Evolutionary conservation across 768 basidiomycete species (phyloP).

Genomic region (Mycena rebaudengoi): DNA sequence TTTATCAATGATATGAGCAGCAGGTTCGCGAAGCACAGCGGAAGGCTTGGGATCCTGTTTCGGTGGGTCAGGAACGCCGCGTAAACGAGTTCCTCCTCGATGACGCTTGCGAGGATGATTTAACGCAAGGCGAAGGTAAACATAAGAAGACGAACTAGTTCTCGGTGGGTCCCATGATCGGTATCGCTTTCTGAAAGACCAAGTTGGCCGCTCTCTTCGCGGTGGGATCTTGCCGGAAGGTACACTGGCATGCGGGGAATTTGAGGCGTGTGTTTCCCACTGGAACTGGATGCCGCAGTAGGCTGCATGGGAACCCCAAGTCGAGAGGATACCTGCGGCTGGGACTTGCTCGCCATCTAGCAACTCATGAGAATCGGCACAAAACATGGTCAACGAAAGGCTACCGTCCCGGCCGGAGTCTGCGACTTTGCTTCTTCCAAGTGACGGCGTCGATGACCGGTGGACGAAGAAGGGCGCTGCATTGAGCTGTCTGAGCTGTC

Average conservation of each 20-base stretch:
- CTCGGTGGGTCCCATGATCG: slow-evolving; percentile 13
- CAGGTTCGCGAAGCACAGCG: background rate
- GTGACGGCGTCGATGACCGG: background rate
- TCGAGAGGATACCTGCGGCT: slow-evolving; percentile 1
- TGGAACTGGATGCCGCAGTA: slow-evolving; percentile 23
- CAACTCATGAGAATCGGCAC: background rate
- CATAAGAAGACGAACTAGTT: background rate
- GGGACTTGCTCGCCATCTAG: slow-evolving; percentile 16
- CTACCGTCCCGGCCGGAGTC: slow-evolving; percentile 20
- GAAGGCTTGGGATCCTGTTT: background rate
- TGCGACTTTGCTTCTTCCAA: slow-evolving; percentile 1
- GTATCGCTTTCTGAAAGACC: slow-evolving; percentile 27
- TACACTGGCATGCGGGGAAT: slow-evolving; percentile 27
- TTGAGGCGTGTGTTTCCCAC: slow-evolving; percentile 27
- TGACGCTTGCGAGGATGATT: background rate
- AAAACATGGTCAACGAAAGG: background rate
- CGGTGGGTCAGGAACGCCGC: background rate
- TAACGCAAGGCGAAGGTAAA: background rate
- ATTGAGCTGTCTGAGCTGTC: slow-evolving; percentile 23
- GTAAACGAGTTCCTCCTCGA: slow-evolving; percentile 6
- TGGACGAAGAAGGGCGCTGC: slow-evolving; percentile 9
- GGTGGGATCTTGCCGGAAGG: slow-evolving; percentile 23
- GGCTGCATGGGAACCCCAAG: slow-evolving; percentile 10
- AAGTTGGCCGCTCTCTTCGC: slow-evolving; percentile 9
- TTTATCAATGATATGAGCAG: background rate